Percentiles rank a stretch among this genome's conserved stretches.
Conservation (phyloP, 192 early-diverging fungal species). For the Entomortierella parvispora region DNA sequence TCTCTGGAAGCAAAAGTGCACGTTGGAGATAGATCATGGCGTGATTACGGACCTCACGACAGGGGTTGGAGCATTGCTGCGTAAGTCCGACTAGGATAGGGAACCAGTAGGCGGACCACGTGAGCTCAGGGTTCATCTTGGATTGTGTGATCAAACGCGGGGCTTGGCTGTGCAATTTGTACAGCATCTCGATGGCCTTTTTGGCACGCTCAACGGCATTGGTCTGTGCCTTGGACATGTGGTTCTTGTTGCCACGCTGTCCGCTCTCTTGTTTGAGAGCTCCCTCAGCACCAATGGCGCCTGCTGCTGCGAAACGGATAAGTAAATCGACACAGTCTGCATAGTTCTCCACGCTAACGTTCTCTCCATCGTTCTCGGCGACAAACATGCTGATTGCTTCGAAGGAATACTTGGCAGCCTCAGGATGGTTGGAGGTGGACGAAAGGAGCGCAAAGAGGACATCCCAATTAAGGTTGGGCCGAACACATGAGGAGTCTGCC, state of each 20-base stretch:
- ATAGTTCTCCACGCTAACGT: slow-evolving; percentile 72
- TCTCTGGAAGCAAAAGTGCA: slow-evolving; percentile 70
- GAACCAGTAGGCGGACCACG: slow-evolving; percentile 83
- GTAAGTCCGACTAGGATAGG: slow-evolving; percentile 77
- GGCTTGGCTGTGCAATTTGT: slow-evolving; percentile 68
- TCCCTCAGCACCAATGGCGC: slow-evolving; percentile 43
- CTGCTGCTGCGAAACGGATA: slow-evolving; percentile 69
- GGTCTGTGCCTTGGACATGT: slow-evolving; percentile 52
- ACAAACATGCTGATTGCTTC: slow-evolving; percentile 70
- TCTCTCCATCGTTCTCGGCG: slow-evolving; percentile 56
- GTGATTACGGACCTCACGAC: slow-evolving; percentile 82
- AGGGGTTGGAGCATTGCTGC: slow-evolving; percentile 80
- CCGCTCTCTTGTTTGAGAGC: slow-evolving; percentile 43
- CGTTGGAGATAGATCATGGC: slow-evolving; percentile 87
- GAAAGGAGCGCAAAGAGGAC: slow-evolving; percentile 64
- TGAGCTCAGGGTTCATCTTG: slow-evolving; percentile 55
- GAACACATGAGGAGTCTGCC: slow-evolving; percentile 58
- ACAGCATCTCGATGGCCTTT: slow-evolving; percentile 74
- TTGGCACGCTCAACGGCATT: slow-evolving; percentile 69
- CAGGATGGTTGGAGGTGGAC: slow-evolving; percentile 64
- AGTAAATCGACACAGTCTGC: slow-evolving; percentile 79
- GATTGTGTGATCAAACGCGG: slow-evolving; percentile 53
- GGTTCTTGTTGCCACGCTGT: slow-evolving; percentile 39
- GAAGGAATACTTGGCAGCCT: slow-evolving; percentile 71
- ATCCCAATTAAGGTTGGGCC: slow-evolving; percentile 58